Evolutionary conservation across 345 rosid species (phyloP).

Genomic region (Clausena lansium): DNA sequence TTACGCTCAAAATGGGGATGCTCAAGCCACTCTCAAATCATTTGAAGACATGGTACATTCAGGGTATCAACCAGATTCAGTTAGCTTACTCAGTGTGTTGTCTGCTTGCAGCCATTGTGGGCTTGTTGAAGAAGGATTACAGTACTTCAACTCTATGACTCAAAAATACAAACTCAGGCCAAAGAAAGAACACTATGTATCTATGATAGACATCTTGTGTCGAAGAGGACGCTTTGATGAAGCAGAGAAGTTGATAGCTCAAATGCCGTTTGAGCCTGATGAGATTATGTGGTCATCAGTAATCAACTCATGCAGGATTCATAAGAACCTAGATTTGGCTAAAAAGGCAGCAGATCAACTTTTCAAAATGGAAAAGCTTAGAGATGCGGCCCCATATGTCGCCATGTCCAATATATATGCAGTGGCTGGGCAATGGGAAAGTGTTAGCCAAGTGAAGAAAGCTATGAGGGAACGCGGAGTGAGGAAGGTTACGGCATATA

Average conservation of each 20-base stretch:
- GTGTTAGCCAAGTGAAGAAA: constrained; percentile 62
- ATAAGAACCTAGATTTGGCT: constrained; percentile 70
- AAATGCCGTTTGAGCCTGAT: constrained; percentile 77
- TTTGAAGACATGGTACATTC: constrained; percentile 59
- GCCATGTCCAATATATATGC: constrained; percentile 87
- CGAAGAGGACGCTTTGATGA: constrained; percentile 62
- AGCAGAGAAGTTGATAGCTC: constrained; percentile 61
- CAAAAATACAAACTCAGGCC: constrained; percentile 51
- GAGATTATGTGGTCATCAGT: constrained; percentile 88
- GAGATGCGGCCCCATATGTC: constrained; percentile 82
- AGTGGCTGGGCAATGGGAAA: constrained; percentile 67
- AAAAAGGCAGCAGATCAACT: constrained; percentile 63
- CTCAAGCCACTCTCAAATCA: constrained; percentile 48
- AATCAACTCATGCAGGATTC: constrained; percentile 84
- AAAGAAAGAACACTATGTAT: constrained; percentile 64
- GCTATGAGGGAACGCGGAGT: constrained; percentile 81
- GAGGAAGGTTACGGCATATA: constrained; percentile 62
- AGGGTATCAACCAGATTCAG: constrained; percentile 71
- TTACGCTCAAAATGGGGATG: constrained; percentile 78
- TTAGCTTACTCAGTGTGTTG: constrained; percentile 64
- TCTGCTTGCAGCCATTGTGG: constrained; percentile 90
- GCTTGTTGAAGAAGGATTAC: constrained; percentile 63
- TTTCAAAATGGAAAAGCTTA: constrained; percentile 63
- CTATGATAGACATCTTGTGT: constrained; percentile 66
- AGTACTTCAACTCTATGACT: constrained; percentile 58